These are phyloP conservation scores for Colletotrichum graminicola DNA, from an alignment of 2,329 filamentous ascomycete species.

Conservation along the genomic window DNA sequence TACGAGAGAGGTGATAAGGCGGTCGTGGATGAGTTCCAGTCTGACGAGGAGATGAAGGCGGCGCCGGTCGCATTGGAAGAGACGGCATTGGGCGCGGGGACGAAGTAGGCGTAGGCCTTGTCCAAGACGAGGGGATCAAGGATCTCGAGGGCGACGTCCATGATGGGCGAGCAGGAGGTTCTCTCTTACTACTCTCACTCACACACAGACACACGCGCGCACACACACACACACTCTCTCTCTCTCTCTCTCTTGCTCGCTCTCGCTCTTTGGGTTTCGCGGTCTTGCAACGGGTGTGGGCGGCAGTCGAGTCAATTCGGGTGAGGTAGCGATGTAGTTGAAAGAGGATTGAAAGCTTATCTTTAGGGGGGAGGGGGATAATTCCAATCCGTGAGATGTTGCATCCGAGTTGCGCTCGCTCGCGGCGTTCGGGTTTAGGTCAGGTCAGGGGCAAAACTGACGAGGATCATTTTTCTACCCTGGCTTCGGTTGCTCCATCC, in stretches of 20 bases:
- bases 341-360: neutral
- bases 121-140: conserved; percentile 57
- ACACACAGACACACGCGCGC: neutral
- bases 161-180: conserved; percentile 41
- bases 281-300: neutral
- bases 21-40: conserved; percentile 7
- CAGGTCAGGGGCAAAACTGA: neutral
- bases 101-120: conserved; percentile 54
- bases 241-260: neutral
- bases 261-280: neutral
- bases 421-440: neutral
- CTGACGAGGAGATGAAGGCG: conserved; percentile 30
- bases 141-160: conserved; percentile 57
- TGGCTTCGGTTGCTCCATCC: neutral
- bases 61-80: conserved; percentile 38
- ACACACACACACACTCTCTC: neutral
- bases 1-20: conserved; percentile 21
- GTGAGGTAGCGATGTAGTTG: neutral
- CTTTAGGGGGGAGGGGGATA: neutral
- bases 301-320: neutral
- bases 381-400: conserved; percentile 7
- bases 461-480: conserved; percentile 2
- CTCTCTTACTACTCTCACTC: neutral
- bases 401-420: conserved; percentile 11
- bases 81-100: conserved; percentile 46